phyloP scores from a whole-genome alignment of 2,329 filamentous ascomycete species.

The Harringtonia lauricola region DNA sequence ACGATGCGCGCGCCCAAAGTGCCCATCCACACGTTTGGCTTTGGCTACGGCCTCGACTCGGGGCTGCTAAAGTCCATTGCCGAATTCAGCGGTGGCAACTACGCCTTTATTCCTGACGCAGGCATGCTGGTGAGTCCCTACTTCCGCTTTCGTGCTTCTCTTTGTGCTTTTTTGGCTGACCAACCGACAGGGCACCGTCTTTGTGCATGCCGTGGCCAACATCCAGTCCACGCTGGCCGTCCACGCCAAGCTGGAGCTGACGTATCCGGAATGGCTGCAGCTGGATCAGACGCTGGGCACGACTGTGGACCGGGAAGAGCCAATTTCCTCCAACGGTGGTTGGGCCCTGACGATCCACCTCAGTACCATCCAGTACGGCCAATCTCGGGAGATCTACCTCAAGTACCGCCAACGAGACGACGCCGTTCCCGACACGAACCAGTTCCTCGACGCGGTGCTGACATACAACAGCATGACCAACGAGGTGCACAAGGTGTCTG shows the following conservation, averaged over 20 bases:
- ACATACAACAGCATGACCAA: constrained; percentile 20
- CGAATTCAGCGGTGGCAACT: constrained; percentile 45
- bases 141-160: neutral
- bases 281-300: constrained; percentile 28
- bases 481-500: neutral
- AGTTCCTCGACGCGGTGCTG: constrained; percentile 22
- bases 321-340: too few species aligned
- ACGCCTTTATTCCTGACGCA: constrained; percentile 49
- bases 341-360: constrained; percentile 26
- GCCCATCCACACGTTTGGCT: constrained; percentile 42
- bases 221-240: constrained; percentile 47
- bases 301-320: constrained; percentile 23
- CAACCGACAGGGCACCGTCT: constrained; percentile 35
- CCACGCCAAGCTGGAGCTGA: constrained; percentile 30
- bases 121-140: constrained; percentile 40
- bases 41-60: constrained; percentile 37
- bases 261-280: constrained; percentile 22
- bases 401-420: constrained; percentile 16
- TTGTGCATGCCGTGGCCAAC: constrained; percentile 51
- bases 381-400: constrained; percentile 45
- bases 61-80: constrained; percentile 49
- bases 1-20: constrained; percentile 27
- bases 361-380: constrained; percentile 48
- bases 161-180: neutral
- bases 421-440: neutral